Evolutionary conservation across 2,329 filamentous ascomycete species (phyloP).

Genomic region (Tolypocladium capitatum): DNA sequence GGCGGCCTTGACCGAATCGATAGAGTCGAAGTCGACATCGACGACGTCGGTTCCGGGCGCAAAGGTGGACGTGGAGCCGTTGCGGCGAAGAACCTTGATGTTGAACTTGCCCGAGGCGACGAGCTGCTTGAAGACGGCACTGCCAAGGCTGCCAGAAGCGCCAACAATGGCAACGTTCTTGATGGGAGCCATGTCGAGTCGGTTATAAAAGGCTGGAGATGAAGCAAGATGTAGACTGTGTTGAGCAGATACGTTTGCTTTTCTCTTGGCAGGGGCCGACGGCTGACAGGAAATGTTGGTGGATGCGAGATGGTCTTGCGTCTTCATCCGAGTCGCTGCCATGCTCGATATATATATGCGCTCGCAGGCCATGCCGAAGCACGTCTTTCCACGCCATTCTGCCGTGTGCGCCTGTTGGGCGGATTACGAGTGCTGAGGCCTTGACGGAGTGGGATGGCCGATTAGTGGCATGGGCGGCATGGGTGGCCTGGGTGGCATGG

Average conservation of each 20-base stretch:
- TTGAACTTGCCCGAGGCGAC: conserved; percentile 19
- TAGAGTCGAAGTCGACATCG: conserved; percentile 26
- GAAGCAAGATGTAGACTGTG: too few species aligned
- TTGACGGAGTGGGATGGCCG: neutral
- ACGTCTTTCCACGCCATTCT: neutral
- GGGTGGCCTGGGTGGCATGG: too few species aligned
- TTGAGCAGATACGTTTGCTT: too few species aligned
- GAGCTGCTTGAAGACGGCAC: conserved; percentile 16
- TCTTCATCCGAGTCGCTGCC: neutral
- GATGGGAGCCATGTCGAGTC: conserved; percentile 15
- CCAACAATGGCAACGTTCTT: conserved; percentile 26
- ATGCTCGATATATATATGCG: neutral
- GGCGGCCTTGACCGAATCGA: conserved; percentile 33
- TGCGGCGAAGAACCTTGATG: conserved; percentile 21
- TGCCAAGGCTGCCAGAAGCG: conserved; percentile 22
- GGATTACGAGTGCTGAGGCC: neutral
- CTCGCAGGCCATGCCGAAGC: neutral
- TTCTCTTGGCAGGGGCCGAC: too few species aligned
- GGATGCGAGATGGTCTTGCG: neutral
- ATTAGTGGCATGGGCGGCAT: too few species aligned
- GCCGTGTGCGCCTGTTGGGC: neutral
- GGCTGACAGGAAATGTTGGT: neutral
- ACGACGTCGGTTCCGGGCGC: conserved; percentile 15
- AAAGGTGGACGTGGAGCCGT: conserved; percentile 25
- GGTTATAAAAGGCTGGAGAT: neutral